Percentiles rank a stretch among this genome's conserved stretches.
Evolutionary conservation across 257 asterid genomes (phyloP).

Genomic region (Ocimum tenuiflorum): DNA sequence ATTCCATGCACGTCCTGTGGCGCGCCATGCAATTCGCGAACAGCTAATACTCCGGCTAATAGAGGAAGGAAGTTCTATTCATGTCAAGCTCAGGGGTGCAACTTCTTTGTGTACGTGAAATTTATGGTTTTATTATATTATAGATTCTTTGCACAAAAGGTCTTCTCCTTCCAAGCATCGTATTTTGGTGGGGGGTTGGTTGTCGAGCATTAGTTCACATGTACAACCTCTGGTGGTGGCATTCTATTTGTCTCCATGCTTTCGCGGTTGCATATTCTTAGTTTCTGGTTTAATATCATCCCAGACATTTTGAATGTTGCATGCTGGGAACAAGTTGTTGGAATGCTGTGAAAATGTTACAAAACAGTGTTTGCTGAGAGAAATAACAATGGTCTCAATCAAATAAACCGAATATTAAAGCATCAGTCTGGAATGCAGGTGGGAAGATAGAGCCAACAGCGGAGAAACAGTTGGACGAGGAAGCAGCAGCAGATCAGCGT

Average conservation of each 20-base stretch:
- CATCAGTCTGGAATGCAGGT: constrained; percentile 39
- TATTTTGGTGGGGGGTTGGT: no score
- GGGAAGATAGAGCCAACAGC: constrained; percentile 59
- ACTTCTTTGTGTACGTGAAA: constrained; percentile 74
- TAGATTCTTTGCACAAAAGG: neutral
- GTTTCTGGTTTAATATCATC: constrained; percentile 1
- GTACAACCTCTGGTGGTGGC: neutral
- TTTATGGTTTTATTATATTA: constrained; percentile 11
- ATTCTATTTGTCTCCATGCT: no score
- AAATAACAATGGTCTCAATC: neutral
- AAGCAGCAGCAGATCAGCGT: constrained; percentile 33
- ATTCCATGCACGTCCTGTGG: constrained; percentile 76
- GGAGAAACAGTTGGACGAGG: constrained; percentile 41
- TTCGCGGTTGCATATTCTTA: neutral
- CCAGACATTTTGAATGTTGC: neutral
- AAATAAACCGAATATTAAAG: no score
- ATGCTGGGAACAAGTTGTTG: neutral
- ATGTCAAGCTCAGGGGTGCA: constrained; percentile 70
- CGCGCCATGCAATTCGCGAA: constrained; percentile 59
- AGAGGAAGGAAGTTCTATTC: constrained; percentile 95
- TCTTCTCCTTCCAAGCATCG: neutral
- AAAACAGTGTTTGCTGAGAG: neutral
- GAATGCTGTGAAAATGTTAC: constrained; percentile 4
- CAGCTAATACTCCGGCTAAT: constrained; percentile 77
- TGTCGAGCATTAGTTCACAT: no score